A percentile compares a stretch with the other conserved stretches of the same genome.
phyloP scores from a whole-genome alignment of 192 early-diverging fungal species.

The Rhizoclosmatium sp. region DNA sequence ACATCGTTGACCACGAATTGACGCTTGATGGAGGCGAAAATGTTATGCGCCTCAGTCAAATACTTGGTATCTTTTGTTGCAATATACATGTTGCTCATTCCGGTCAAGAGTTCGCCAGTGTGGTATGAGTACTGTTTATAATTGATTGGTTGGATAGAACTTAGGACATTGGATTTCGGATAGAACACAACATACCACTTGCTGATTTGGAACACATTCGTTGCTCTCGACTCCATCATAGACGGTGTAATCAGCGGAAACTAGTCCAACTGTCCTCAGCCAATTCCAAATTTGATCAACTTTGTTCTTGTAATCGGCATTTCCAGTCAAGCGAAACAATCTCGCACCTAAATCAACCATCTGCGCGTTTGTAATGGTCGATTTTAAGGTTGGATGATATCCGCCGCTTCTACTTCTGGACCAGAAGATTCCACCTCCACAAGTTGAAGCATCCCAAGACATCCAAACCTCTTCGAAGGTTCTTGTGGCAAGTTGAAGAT shows the following conservation, averaged over 20 bases:
- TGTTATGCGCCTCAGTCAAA: slow-evolving; percentile 25
- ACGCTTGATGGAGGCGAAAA: not conserved
- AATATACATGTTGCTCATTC: slow-evolving; percentile 15
- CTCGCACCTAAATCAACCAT: slow-evolving; percentile 45
- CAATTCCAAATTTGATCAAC: slow-evolving; percentile 45
- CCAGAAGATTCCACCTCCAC: slow-evolving; percentile 62
- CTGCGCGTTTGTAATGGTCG: slow-evolving; percentile 53
- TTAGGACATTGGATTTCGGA: not conserved
- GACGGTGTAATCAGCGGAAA: not conserved
- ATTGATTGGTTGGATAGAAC: not conserved
- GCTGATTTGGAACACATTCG: not conserved
- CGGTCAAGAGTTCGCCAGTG: slow-evolving; percentile 30
- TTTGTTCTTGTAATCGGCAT: slow-evolving; percentile 39
- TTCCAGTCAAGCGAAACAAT: slow-evolving; percentile 38
- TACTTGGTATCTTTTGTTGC: slow-evolving; percentile 27
- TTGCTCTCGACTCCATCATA: slow-evolving; percentile 15
- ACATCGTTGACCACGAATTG: not conserved
- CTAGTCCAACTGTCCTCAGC: slow-evolving; percentile 33
- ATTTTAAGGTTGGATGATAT: slow-evolving; percentile 45
- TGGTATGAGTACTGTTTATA: slow-evolving; percentile 21
- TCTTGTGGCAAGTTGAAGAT: slow-evolving; percentile 20
- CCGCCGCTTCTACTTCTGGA: not conserved
- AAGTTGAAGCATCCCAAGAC: slow-evolving; percentile 48
- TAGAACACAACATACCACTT: not conserved
- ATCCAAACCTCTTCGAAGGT: slow-evolving; percentile 47